Evolutionary conservation across 139 green algal species (phyloP).

Genomic region (Astrephomene gubernaculifera): DNA sequence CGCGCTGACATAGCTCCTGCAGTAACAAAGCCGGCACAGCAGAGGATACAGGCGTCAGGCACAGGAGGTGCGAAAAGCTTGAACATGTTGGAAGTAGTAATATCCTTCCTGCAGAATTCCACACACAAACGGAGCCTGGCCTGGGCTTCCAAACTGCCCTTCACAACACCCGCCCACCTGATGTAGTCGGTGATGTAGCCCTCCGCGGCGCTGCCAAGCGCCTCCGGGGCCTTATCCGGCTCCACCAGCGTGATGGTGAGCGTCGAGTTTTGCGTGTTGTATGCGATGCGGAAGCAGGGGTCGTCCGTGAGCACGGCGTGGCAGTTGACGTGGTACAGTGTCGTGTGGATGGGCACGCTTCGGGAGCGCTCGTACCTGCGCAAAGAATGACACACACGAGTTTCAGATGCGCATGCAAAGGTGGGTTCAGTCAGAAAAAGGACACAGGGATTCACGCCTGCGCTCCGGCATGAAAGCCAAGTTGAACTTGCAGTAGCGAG

Average conservation of each 20-base stretch:
- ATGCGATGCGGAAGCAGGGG: slow-evolving; percentile 75
- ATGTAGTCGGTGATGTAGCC: slow-evolving; percentile 85
- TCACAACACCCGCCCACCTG: slow-evolving; percentile 2
- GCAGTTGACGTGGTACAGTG: slow-evolving; percentile 60
- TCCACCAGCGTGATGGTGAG: slow-evolving; percentile 78
- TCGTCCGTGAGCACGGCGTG: slow-evolving; percentile 71
- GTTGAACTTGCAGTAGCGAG: no score
- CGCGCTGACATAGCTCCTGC: slow-evolving; percentile 59
- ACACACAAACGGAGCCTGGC: not conserved
- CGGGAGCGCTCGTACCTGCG: slow-evolving; percentile 48
- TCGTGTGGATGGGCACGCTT: slow-evolving; percentile 22
- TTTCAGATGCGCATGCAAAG: no score
- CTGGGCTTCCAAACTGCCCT: not conserved
- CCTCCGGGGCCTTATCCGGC: slow-evolving; percentile 69
- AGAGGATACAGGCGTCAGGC: not conserved
- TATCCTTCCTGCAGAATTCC: not conserved
- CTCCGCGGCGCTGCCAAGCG: slow-evolving; percentile 54
- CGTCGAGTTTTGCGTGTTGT: not conserved
- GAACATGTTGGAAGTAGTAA: no score
- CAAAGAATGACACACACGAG: no score
- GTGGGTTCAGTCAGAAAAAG: no score
- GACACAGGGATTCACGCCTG: no score
- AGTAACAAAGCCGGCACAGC: not conserved
- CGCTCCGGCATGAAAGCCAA: no score
- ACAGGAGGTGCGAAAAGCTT: no score